These are phyloP conservation scores for Rugonectria rugulosa DNA, from an alignment of 2,329 filamentous ascomycete genomes.

Conservation along the genomic window DNA sequence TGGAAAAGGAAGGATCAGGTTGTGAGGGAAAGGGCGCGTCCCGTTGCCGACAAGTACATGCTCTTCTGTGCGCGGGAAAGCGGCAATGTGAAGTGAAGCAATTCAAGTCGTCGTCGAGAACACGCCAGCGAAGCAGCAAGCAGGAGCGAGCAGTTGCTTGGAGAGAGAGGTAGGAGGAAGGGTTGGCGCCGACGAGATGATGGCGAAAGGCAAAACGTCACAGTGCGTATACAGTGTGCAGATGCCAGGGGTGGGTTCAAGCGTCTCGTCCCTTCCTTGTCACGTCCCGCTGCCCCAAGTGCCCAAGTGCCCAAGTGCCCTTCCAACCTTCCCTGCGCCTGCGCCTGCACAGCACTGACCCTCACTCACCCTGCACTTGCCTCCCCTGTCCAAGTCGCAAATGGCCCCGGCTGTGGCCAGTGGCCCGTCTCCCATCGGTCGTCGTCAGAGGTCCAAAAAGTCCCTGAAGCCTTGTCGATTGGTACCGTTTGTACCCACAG, in stretches of 20 bases:
- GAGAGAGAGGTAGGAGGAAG: constrained; percentile 34
- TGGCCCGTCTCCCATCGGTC: no score
- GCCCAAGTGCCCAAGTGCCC: no score
- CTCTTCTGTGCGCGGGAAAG: constrained; percentile 32
- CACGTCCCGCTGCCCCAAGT: constrained; percentile 7
- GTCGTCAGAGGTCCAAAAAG: constrained; percentile 20
- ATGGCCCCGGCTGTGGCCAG: constrained; percentile 18
- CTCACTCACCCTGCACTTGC: constrained; percentile 20
- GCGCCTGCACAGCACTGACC: constrained; percentile 5
- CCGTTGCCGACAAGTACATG: constrained; percentile 40
- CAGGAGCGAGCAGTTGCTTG: constrained; percentile 34
- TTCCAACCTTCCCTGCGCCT: no score
- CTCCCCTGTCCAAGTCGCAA: constrained; percentile 21
- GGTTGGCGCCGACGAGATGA: constrained; percentile 26
- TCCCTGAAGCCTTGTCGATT: constrained; percentile 6
- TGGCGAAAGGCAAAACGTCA: constrained; percentile 29
- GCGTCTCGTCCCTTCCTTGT: constrained; percentile 17
- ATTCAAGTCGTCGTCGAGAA: constrained; percentile 40
- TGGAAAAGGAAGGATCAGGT: constrained; percentile 27
- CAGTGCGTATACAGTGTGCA: constrained; percentile 22
- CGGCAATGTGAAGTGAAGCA: constrained; percentile 37
- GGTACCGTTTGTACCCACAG: constrained; percentile 20
- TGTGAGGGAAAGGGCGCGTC: constrained; percentile 35
- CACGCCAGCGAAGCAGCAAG: constrained; percentile 37
- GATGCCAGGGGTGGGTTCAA: constrained; percentile 9